Base-by-base conservation (phyloP, 1,284 basidiomycete genomes). In the Microbotryomycetes sp. region DNA sequence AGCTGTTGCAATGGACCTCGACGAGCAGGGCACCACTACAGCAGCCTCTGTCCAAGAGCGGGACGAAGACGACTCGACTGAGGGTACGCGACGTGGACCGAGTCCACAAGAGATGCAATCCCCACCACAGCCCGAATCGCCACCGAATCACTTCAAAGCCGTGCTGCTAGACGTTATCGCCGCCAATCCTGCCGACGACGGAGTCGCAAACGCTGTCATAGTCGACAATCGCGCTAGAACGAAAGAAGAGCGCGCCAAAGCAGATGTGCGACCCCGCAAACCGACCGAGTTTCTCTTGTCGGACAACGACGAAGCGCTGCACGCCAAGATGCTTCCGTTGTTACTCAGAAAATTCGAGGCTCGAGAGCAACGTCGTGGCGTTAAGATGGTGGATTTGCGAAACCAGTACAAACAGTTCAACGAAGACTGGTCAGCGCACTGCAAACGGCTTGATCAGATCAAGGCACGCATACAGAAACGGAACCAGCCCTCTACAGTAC, bases 351-450 rank as follows among this genome's bases (percentile, higher is more conserved):
- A 30, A 18, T 67, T 71, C 28, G 45, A 29, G 5, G 57, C 31
- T 11, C 62, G 69, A 1, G 69, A 71, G 24, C 52, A 66, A n/a
- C 46, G 60, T 1, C 51, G 69, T 11, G 56, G 59, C 5, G 51
- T 59, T n/a, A 67, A 68, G 57, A 65, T 65, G 45, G 51, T 69
- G 51, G 52, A 57, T 29, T 56, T 71, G 3, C 57, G 68, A 15
- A 52, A 51, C 27, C 27, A 60, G 59, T 71, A 71, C 60, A 63
- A 65, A 41, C 51, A 56, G 28, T 52, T 62, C 45, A 57, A 71
- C 51, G 51, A 21, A n/a, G 68, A 70, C 23, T 71, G 70, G 70
- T 57, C 57, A 30, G 66, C 53, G 15, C 70, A 71, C 54, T 64
- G 67, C 59, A 56, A 47, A 15, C 60, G 65, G 5, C 65, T 71